A percentile compares a stretch with the other conserved stretches of the same genome.
These are phyloP conservation scores for Chamaenerion angustifolium DNA, from an alignment of 345 rosid species.

Conservation along the genomic window DNA sequence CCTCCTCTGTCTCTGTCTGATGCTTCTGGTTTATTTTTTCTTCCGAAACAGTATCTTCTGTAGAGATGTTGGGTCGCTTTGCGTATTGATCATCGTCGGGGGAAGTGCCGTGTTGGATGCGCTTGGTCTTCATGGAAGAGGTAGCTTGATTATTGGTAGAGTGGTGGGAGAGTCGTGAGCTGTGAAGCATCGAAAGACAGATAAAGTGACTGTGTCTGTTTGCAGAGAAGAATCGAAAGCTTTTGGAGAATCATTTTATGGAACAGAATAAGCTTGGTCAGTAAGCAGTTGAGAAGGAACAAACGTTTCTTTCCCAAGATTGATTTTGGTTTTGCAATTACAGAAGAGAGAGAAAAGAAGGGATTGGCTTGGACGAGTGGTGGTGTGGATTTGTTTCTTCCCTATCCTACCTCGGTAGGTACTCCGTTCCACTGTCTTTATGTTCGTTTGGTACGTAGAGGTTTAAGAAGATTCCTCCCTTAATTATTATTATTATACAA, in stretches of 20 bases:
- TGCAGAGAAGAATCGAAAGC: slow-evolving; percentile 3
- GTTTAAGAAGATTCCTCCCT: slow-evolving; percentile 5
- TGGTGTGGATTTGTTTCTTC: not conserved
- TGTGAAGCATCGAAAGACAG: slow-evolving; percentile 48
- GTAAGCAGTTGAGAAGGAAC: slow-evolving; percentile 1
- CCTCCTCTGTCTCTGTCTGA: not conserved
- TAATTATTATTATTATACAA: slow-evolving; percentile 1
- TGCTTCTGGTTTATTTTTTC: slow-evolving; percentile 5
- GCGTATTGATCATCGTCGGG: slow-evolving; percentile 29
- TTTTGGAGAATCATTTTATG: slow-evolving; percentile 16
- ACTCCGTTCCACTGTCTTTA: slow-evolving; percentile 23
- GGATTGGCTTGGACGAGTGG: not conserved
- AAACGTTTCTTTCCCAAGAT: too few relatives aligned
- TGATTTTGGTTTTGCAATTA: not conserved
- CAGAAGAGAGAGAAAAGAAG: not conserved
- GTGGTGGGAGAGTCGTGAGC: slow-evolving; percentile 29
- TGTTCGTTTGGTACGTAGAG: slow-evolving; percentile 20
- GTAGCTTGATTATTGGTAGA: slow-evolving; percentile 11
- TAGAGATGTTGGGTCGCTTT: slow-evolving; percentile 31
- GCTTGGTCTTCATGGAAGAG: slow-evolving; percentile 55
- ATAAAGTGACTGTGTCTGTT: not conserved
- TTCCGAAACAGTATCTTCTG: slow-evolving; percentile 1
- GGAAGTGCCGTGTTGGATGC: slow-evolving; percentile 30
- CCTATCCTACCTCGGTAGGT: slow-evolving; percentile 13
- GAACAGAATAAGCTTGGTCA: slow-evolving; percentile 14